Base-by-base conservation (phyloP, 129 eudicot species). In the Artemisia tridentata region DNA sequence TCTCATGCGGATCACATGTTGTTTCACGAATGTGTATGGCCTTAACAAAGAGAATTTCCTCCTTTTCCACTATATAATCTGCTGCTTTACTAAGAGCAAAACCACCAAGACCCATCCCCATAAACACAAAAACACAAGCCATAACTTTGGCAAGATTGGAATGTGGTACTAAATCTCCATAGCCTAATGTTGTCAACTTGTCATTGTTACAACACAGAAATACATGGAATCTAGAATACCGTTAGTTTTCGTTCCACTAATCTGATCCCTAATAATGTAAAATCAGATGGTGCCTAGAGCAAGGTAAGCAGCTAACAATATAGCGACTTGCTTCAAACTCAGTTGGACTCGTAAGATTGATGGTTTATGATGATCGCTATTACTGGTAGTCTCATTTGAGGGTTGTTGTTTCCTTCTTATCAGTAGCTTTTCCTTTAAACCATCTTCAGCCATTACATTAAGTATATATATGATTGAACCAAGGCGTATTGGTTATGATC, bases 181-280 rank as follows among this genome's bases (percentile, higher is more conserved):
- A 91, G 43, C 97, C 96, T 67, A 84, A 86, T 7, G 97, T 84
- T 3, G 97, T 91, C 97, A 91, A 88, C 18, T 84, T 3, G 97
- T 91, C 97, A 91, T 91, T 23, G 97, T 91, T 25, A 91, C 84
- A 43, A 88, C 81, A 49, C 96, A 88, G 54, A 91, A 82, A 61
- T 91, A 91, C n/a, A 91, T 50, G 0, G 97, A 79, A 69, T 91
- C 97, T 0, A 91, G 49, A 27, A 91, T 47, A 31, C 57, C 84
- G 65, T 86, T 86, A 14, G 96, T 88, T 66, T 88, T 88, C 51
- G 51, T 69, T 23, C 97, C 97, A 8, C 83, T 80, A 20, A 91
- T 84, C 25, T 88, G 88, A 63, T 85, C 65, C 49, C 86, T 79
- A 0, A 91, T 73, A 0, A 91, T 83, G 68, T 58, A 88, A 76